Base-by-base conservation (phyloP, 2,329 filamentous ascomycete species). In the Elsinoe fawcettii region DNA sequence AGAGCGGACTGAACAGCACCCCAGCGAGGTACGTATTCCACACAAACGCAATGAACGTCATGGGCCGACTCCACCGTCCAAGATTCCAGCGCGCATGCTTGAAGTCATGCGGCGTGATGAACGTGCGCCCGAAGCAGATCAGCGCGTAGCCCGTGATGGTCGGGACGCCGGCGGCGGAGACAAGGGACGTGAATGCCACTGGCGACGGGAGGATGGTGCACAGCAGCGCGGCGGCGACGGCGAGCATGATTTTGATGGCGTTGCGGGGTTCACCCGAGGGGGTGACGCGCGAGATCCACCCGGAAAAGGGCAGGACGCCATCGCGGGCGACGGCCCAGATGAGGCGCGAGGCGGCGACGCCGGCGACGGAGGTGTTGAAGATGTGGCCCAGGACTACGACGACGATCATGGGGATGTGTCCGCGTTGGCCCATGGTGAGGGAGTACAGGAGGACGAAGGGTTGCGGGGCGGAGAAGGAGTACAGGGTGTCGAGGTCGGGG, bases 261-360 rank as follows among this genome's bases (percentile, higher is more conserved):
- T 84, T 83, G 12, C 76, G 75, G 0, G 82, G 82, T 60, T 83
- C 80, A 54, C 80, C 81, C 22, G 75, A 71, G 7, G 74, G 67
- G 7, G 72, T 73, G 2, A 84, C 80, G 16, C 72, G 67, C 3
- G 80, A 77, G 43, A 83, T 81, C 78, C 80, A 82, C 32, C 73
- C 64, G 1, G 80, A 82, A 67, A 77, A 82, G 0, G 81, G 81
- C 2, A 84, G 71, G 18, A 84, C 79, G 34, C 80, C 80, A 63
- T 84, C 81, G 46, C 81, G 75, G 25, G 81, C 81, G 3, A 84
- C 80, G 41, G 81, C 81, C 65, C 82, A 84, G 61, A 84, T 80
- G 1, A 83, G 73, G n/a, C 81, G 76, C 3, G 80, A 83, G 12
- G 79, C 78, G 6, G 80, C 81, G 11, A 82, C 74, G 44, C 82